phyloP scores from a whole-genome alignment of 371 early-diverging fungal species.

The Zopfochytrium polystomum region DNA sequence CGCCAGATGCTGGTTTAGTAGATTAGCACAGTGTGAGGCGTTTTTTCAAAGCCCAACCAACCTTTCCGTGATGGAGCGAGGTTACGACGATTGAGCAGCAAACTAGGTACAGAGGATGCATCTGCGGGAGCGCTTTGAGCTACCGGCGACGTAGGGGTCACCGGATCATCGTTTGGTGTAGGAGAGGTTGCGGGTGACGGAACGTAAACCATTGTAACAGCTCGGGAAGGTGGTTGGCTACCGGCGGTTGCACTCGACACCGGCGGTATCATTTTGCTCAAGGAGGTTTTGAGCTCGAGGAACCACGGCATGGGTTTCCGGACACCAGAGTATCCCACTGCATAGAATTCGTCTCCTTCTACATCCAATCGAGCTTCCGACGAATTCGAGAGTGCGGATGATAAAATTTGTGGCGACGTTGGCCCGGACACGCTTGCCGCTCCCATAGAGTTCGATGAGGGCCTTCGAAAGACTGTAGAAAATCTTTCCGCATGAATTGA shows the following conservation, averaged over 20 bases:
- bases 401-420: no score
- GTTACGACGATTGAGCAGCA: not conserved
- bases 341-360: not conserved
- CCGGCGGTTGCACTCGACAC: not conserved
- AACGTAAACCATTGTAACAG: not conserved
- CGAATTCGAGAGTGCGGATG: no score
- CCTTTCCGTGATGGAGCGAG: not conserved
- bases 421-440: no score
- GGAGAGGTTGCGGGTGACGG: not conserved
- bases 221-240: not conserved
- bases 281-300: not conserved
- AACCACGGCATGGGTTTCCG: not conserved
- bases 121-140: not conserved
- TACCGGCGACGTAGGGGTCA: not conserved
- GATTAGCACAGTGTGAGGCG: no score
- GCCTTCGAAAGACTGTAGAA: no score
- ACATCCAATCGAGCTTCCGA: no score
- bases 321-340: not conserved
- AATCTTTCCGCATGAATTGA: no score
- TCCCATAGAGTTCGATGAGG: no score
- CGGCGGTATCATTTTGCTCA: no score
- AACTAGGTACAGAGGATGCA: not conserved
- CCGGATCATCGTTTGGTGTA: not conserved
- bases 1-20: not conserved
- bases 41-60: no score